phyloP scores from a whole-genome alignment of 441 rosid genomes.

The Euphorbia corollata region DNA sequence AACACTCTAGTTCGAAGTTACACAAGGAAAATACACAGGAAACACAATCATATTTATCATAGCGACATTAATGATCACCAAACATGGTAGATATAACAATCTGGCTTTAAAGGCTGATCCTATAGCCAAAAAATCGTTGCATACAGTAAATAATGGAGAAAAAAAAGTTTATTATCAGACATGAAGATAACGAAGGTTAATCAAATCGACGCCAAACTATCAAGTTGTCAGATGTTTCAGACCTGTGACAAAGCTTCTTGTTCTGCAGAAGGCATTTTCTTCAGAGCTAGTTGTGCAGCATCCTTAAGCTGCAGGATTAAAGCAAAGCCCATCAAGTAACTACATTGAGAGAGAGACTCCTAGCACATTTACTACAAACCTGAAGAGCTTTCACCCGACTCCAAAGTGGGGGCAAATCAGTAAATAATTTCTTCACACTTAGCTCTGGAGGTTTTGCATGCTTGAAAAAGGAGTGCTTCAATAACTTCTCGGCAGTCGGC shows the following conservation, averaged over 20 bases:
- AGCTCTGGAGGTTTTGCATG: conserved; percentile 82
- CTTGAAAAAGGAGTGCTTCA: conserved; percentile 89
- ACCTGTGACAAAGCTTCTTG: conserved; percentile 95
- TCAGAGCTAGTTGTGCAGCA: conserved; percentile 83
- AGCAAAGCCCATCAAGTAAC: conserved; percentile 20
- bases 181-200: neutral
- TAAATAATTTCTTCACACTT: conserved; percentile 65
- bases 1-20: neutral
- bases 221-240: conserved; percentile 10
- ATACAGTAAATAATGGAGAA: neutral
- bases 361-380: conserved; percentile 37
- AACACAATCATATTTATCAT: neutral
- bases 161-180: neutral
- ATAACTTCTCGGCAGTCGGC: conserved; percentile 91
- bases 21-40: neutral
- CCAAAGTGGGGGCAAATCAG: conserved; percentile 85
- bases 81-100: neutral
- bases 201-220: conserved; percentile 10
- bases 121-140: neutral
- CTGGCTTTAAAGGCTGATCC: neutral
- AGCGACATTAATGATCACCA: conserved; percentile 2
- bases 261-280: conserved; percentile 88
- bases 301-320: conserved; percentile 69
- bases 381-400: conserved; percentile 89
- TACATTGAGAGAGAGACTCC: conserved; percentile 15